Evolutionary conservation across 106 monocot species (phyloP).

Genomic region (Acanthochlamys bracteata): DNA sequence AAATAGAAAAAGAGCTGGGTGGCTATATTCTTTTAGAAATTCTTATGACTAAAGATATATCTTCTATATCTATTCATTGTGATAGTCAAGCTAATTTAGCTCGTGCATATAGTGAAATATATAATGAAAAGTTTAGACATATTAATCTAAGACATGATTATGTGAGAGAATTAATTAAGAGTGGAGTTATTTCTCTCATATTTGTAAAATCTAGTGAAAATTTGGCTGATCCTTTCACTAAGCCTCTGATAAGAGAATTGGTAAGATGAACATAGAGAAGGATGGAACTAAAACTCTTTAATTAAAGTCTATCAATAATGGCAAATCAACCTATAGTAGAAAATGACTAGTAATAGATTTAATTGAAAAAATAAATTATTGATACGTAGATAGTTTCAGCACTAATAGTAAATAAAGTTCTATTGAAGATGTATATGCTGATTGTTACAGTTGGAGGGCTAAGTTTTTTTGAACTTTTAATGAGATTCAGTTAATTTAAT

Average conservation of each 20-base stretch:
- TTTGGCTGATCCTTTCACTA: slow-evolving; percentile 9
- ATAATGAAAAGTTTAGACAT: slow-evolving; percentile 16
- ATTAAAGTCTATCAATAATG: neutral
- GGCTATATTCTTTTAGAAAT: slow-evolving; percentile 9
- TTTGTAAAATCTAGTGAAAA: neutral
- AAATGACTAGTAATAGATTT: too few species aligned
- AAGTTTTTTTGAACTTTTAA: neutral
- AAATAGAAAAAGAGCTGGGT: neutral
- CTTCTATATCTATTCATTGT: slow-evolving; percentile 4
- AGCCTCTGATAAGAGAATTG: neutral
- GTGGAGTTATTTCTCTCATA: neutral
- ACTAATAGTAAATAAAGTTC: too few species aligned
- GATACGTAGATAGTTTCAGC: too few species aligned
- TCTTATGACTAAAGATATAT: neutral
- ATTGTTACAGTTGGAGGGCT: neutral
- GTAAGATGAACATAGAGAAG: neutral
- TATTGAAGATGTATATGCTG: neutral
- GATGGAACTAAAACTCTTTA: slow-evolving; percentile 3
- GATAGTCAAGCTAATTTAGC: slow-evolving; percentile 8
- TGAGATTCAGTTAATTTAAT: neutral
- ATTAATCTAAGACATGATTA: slow-evolving; percentile 11
- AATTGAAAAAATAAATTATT: too few species aligned
- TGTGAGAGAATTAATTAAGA: neutral
- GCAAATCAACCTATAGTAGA: neutral
- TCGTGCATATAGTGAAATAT: neutral